Percentiles rank a stretch among this genome's conserved stretches.
These are phyloP conservation scores for Ceratobasidium sp. DNA, from an alignment of 1,284 basidiomycete species.

Conservation along the genomic window DNA sequence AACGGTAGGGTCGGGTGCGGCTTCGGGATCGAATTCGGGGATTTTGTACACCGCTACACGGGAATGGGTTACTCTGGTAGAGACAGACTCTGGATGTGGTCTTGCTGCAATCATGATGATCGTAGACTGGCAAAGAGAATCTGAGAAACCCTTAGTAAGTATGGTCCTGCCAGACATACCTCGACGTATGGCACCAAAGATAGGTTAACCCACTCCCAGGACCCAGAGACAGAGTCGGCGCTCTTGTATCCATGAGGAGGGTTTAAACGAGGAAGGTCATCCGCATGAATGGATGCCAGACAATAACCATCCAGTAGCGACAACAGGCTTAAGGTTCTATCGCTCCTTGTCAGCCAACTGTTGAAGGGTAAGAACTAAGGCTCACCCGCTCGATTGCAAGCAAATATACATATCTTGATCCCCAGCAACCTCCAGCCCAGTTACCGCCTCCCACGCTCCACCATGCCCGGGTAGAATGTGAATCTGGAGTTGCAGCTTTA, in stretches of 20 bases:
- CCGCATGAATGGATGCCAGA: constrained; percentile 49
- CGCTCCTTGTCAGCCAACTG: not conserved
- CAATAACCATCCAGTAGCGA: constrained; percentile 48
- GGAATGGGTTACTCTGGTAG: constrained; percentile 47
- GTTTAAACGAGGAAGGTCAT: constrained; percentile 44
- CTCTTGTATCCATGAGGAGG: constrained; percentile 43
- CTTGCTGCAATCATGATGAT: constrained; percentile 40
- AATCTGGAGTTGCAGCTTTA: constrained; percentile 55
- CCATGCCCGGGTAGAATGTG: constrained; percentile 62
- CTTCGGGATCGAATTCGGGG: constrained; percentile 37
- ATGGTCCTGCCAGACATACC: not conserved
- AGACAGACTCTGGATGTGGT: constrained; percentile 17
- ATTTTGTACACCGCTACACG: constrained; percentile 59
- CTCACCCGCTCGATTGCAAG: constrained; percentile 64
- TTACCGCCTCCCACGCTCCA: constrained; percentile 55
- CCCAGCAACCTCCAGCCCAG: constrained; percentile 58
- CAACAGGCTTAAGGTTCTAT: constrained; percentile 45
- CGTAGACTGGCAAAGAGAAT: constrained; percentile 28
- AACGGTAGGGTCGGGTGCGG: constrained; percentile 50
- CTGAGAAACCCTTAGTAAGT: not conserved
- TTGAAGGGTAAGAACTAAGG: constrained; percentile 22
- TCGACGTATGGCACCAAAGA: constrained; percentile 42
- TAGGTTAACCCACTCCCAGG: constrained; percentile 43
- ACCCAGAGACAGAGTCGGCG: constrained; percentile 27
- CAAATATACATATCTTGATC: constrained; percentile 57